These are phyloP conservation scores for Hanseniaspora vineae DNA, from an alignment of 805 yeast species.

Conservation along the genomic window DNA sequence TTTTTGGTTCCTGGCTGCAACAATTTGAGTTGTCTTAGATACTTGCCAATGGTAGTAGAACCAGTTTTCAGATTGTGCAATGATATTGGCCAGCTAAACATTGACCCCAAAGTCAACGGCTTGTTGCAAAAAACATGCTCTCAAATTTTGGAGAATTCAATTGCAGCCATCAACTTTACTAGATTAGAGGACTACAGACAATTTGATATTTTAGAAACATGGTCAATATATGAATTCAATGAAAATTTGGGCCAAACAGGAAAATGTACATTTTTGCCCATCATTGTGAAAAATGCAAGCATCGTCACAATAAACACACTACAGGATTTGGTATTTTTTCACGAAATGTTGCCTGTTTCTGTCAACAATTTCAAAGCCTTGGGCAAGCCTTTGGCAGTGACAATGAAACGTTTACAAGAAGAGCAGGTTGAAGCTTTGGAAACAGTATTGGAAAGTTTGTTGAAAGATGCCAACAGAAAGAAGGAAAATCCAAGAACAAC, in stretches of 20 bases:
- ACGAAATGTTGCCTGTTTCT: slow-evolving; percentile 21
- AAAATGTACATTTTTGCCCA: slow-evolving; percentile 28
- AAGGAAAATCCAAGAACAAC: slow-evolving; percentile 28
- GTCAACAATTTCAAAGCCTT: slow-evolving; percentile 25
- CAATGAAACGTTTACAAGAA: slow-evolving; percentile 26
- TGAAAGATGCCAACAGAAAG: slow-evolving; percentile 29
- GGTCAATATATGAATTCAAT: slow-evolving; percentile 19
- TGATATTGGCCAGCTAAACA: slow-evolving; percentile 31
- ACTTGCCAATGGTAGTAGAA: slow-evolving; percentile 33
- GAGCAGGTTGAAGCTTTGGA: slow-evolving; percentile 34
- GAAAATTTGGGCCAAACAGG: background rate
- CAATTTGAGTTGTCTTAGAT: slow-evolving; percentile 44
- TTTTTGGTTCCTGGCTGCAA: slow-evolving; percentile 56
- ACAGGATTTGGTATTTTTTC: slow-evolving; percentile 23
- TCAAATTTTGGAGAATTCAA: slow-evolving; percentile 29
- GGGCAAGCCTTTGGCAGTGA: slow-evolving; percentile 24
- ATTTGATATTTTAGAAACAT: slow-evolving; percentile 28
- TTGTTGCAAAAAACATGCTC: slow-evolving; percentile 25
- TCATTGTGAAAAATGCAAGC: slow-evolving; percentile 23
- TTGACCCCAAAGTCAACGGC: slow-evolving; percentile 28
- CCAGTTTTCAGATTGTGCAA: slow-evolving; percentile 30
- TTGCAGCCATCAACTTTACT: slow-evolving; percentile 34
- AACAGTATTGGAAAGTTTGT: slow-evolving; percentile 30
- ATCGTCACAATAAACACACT: slow-evolving; percentile 22
- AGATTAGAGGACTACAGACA: slow-evolving; percentile 39